Evolutionary conservation across 441 rosid genomes (phyloP), one percentile per base, ranked within the genome.

Genomic region (Gossypium schwendimanii): DNA sequence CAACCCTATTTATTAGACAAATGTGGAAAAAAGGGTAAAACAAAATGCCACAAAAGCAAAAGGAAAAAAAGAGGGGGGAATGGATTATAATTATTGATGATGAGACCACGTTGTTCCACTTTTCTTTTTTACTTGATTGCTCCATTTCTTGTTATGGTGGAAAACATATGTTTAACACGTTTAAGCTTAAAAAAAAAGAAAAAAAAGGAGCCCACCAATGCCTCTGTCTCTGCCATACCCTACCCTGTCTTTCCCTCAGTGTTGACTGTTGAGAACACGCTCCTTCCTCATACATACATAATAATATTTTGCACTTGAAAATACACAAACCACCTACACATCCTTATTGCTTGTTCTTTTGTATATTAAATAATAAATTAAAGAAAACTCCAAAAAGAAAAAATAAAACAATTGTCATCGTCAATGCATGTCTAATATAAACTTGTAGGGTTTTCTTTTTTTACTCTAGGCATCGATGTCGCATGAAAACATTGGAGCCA

Each of bases 401-500:
- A 68, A 6, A 28, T 28, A 28, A 24, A 33, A 58, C n/a, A 24
- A 58, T 15, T 52, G 7, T 58, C 62, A 20, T 58, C 36, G 33
- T 23, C 15, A 3, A 24, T 23, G 33, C 62, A 58, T 23, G 26
- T 53, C 4, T 26, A 26, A 26, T 26, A 26, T 26, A 26, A 26
- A 0, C 31, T 26, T 26, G 31, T 26, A 4, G 31, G 31, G 31
- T 26, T 26, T 26, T 26, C 31, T 26, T 26, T 26, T 21, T 10
- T 21, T 10, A 66, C 44, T 33, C 65, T 69, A 85, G 9, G 36
- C 55, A 45, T 76, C 81, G 23, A 88, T 83, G 63, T 86, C 92
- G 62, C 73, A 85, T 3, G 85, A 84, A 50, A 88, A 87, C 81
- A 84, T 81, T 6, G 89, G 84, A 3, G 82, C 85, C 10, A 77